A percentile compares a stretch with the other conserved stretches of the same genome.
phyloP scores from a whole-genome alignment of 805 yeast genomes.

The Yarrowia sp. region DNA sequence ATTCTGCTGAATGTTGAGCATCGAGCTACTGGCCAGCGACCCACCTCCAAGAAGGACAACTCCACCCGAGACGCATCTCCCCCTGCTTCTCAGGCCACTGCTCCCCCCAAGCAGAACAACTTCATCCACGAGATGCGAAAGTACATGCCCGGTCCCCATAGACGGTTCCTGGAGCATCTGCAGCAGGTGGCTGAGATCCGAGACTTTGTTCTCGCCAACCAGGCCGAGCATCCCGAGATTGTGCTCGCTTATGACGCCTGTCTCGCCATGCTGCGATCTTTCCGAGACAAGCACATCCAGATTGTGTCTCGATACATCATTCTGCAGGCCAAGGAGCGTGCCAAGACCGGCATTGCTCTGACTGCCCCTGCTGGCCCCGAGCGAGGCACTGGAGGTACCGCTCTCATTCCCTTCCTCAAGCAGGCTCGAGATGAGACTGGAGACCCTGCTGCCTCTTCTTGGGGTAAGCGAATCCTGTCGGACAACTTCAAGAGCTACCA shows the following conservation, averaged over 20 bases:
- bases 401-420: constrained; percentile 83
- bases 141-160: constrained; percentile 88
- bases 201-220: constrained; percentile 55
- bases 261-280: constrained; percentile 79
- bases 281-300: constrained; percentile 91
- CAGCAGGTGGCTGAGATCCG: constrained; percentile 58
- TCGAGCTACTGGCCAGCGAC: constrained; percentile 66
- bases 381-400: constrained; percentile 94
- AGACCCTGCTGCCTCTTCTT: constrained; percentile 84
- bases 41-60: constrained; percentile 31
- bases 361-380: constrained; percentile 47
- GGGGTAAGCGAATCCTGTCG: constrained; percentile 68
- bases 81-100: constrained; percentile 33
- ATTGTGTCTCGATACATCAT: constrained; percentile 85
- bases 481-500: constrained; percentile 29
- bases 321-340: constrained; percentile 62
- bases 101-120: constrained; percentile 37
- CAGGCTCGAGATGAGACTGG: constrained; percentile 97
- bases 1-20: constrained; percentile 73
- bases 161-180: constrained; percentile 65
- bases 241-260: constrained; percentile 81
- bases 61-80: constrained; percentile 27
- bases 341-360: constrained; percentile 50
- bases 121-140: constrained; percentile 80
- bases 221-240: constrained; percentile 50